Evolutionary conservation across 768 basidiomycete species (phyloP), one percentile per base, ranked within the genome.

Genomic region (Trametes cingulata): DNA sequence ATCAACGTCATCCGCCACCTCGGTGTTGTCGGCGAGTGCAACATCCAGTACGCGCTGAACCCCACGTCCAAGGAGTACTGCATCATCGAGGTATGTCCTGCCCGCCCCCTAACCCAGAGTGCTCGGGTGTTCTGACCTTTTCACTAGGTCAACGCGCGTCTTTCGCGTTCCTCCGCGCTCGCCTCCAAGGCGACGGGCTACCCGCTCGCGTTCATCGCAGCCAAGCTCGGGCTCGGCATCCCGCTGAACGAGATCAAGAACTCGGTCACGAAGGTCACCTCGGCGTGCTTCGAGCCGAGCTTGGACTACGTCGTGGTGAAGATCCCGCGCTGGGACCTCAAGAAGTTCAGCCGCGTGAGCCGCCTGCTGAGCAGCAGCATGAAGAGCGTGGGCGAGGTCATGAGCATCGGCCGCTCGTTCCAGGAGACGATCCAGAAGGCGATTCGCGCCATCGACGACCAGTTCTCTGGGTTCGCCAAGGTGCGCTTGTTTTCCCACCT

Each of bases 361-460:
- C 85, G 90, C 59, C 80, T 91, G 40, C 78, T 99, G 49, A 93
- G 93, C 74, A 93, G 90, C 67, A 93, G 91, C 75, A 98, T 99
- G 96, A 98, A 98, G 83, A 94, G 91, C 68, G 96, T 99, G 8
- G 96, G 96, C 25, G 96, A 99, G 75, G 96, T 99, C 58, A 99
- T 99, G 97, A 93, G 92, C 66, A 98, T 99, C 65, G 96, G 96
- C 14, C 81, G 96, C 67, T 97, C 95, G 5, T 99, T 99, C 69
- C 96, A 98, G 73, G 96, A 99, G 80, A 98, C 95, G 1, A 89
- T 98, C 56, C 96, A 98, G 74, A 98, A 99, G 77, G 97, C 96
- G 3, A 96, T 98, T 62, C 81, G 96, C 35, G 90, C 94, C 3
- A 97, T 99, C 67, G 97, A 98, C 71, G 96, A 97, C 69, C 89